Evolutionary conservation across 1,284 basidiomycete genomes (phyloP).

Genomic region (Heterobasidion irregulare): DNA sequence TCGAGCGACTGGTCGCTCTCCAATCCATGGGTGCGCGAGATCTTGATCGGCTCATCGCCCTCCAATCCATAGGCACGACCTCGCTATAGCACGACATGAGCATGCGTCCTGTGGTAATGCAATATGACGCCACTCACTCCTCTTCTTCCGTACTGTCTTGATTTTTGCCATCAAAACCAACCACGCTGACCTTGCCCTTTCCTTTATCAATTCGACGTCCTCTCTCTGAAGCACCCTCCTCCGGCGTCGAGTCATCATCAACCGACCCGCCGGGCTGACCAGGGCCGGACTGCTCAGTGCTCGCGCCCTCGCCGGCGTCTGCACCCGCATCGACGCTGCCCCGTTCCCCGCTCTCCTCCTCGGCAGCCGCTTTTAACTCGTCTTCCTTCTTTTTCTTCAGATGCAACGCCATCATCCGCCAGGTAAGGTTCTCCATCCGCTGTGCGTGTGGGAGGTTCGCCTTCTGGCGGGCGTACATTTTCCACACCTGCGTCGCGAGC

Average conservation of each 20-base stretch:
- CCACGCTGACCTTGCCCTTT: constrained; percentile 60
- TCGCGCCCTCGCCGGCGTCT: neutral
- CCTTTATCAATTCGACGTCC: constrained; percentile 70
- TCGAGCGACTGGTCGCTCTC: constrained; percentile 66
- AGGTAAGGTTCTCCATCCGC: constrained; percentile 95
- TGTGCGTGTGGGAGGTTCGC: constrained; percentile 85
- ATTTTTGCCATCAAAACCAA: constrained; percentile 71
- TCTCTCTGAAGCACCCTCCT: constrained; percentile 35
- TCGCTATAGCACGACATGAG: constrained; percentile 27
- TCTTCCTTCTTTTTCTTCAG: constrained; percentile 81
- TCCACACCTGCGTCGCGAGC: constrained; percentile 93
- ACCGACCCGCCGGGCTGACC: constrained; percentile 2
- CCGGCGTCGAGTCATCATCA: constrained; percentile 10
- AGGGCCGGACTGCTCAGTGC: neutral
- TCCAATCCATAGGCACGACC: constrained; percentile 81
- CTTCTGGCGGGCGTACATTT: constrained; percentile 89
- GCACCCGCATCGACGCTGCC: neutral
- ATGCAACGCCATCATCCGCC: constrained; percentile 97
- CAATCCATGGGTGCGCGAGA: constrained; percentile 88
- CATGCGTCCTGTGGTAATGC: constrained; percentile 8
- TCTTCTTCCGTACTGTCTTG: constrained; percentile 60
- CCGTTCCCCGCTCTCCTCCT: constrained; percentile 9
- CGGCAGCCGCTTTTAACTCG: constrained; percentile 29
- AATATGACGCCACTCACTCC: constrained; percentile 56
- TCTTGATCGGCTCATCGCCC: constrained; percentile 84